Evolutionary conservation across 2,329 filamentous ascomycete genomes (phyloP).

Genomic region (Neophaeococcomyces aloes): DNA sequence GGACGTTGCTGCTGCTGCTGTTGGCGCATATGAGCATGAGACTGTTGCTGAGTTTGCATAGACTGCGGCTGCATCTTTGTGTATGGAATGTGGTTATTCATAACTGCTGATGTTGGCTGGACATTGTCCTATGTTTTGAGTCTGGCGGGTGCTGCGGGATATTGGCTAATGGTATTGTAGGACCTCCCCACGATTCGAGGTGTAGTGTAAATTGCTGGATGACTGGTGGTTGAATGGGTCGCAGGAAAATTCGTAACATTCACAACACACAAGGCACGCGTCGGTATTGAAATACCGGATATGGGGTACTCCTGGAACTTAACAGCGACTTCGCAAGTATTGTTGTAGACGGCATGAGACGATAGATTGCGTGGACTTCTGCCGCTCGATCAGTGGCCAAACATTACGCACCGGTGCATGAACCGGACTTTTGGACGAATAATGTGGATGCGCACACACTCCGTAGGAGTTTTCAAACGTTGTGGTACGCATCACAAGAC

Average conservation of each 20-base stretch:
- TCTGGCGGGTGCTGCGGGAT: background rate
- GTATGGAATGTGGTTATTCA: background rate
- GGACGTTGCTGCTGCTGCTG: slow-evolving; percentile 1
- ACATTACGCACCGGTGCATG: background rate
- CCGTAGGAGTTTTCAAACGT: background rate
- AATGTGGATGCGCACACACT: background rate
- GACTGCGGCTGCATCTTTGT: too few relatives aligned
- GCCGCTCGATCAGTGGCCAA: too few relatives aligned
- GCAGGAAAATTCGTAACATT: too few relatives aligned
- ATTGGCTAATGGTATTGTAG: background rate
- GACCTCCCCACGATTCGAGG: background rate
- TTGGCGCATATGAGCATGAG: background rate
- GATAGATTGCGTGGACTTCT: background rate
- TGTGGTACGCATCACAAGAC: background rate
- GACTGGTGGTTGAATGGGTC: too few relatives aligned
- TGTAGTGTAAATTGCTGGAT: too few relatives aligned
- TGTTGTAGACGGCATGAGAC: background rate
- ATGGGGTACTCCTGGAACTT: too few relatives aligned
- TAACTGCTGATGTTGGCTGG: background rate
- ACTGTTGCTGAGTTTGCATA: too few relatives aligned
- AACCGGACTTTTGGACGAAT: slow-evolving; percentile 1
- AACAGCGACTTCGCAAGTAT: background rate
- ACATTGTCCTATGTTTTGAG: background rate
- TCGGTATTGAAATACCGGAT: too few relatives aligned
- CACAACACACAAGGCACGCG: too few relatives aligned